Evolutionary conservation across 1,284 basidiomycete genomes (phyloP).

Genomic region (Cryptococcus sp.): DNA sequence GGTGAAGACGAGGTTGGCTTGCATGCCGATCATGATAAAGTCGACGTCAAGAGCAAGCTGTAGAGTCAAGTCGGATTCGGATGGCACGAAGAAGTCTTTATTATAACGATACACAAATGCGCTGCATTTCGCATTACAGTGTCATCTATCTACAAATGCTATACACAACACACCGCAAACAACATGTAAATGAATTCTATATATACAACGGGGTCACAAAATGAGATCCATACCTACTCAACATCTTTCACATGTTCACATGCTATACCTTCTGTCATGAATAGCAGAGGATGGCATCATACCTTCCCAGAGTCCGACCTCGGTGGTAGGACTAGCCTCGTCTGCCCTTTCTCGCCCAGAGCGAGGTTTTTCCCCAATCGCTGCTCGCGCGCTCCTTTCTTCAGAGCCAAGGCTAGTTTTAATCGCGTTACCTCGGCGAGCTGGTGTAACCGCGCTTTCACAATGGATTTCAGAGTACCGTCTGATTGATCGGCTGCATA

Average conservation of each 20-base stretch:
- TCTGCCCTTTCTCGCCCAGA: conserved; percentile 13
- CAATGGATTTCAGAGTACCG: conserved; percentile 6
- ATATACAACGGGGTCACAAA: neutral
- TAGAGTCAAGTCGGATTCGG: neutral
- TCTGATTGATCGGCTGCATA: conserved; percentile 14
- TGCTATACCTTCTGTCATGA: no score
- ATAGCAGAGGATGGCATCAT: neutral
- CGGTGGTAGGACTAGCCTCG: neutral
- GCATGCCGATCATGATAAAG: neutral
- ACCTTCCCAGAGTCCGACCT: neutral
- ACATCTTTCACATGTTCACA: no score
- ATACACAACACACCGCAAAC: no score
- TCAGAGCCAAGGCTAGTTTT: conserved; percentile 3
- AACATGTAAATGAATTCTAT: neutral
- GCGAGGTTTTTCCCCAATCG: conserved; percentile 11
- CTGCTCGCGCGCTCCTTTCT: conserved; percentile 4
- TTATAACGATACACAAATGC: neutral
- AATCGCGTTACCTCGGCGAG: conserved; percentile 12
- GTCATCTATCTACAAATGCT: no score
- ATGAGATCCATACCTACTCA: neutral
- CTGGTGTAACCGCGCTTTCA: conserved; percentile 20
- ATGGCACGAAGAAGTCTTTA: neutral
- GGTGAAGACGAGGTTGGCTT: conserved; percentile 39
- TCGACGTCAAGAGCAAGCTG: neutral
- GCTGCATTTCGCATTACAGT: no score